phyloP scores from a whole-genome alignment of 352 stramenopile genomes.

The Pythium scleroteichum region DNA sequence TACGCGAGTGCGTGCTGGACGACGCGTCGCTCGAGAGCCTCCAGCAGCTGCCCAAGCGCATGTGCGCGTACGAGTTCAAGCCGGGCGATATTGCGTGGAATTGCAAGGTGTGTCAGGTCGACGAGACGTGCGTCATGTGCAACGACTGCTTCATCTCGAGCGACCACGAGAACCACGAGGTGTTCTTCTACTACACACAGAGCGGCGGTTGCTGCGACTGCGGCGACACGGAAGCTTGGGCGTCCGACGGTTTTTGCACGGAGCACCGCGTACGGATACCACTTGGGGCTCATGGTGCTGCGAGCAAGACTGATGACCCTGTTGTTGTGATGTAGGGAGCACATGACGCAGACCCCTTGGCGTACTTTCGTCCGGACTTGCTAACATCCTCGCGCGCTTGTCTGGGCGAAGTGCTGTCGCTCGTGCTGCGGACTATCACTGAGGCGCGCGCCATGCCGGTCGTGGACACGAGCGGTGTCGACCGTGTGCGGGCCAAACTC shows the following conservation, averaged over 20 bases:
- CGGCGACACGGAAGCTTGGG: slow-evolving; percentile 96
- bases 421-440: slow-evolving; percentile 64
- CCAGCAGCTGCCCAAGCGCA: slow-evolving; percentile 65
- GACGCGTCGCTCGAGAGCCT: slow-evolving; percentile 56
- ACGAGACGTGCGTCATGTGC: slow-evolving; percentile 96
- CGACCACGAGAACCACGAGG: slow-evolving; percentile 93
- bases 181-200: slow-evolving; percentile 94
- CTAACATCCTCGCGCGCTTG: slow-evolving; percentile 61
- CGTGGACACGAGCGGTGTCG: slow-evolving; percentile 50
- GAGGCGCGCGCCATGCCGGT: slow-evolving; percentile 63
- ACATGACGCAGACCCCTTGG: slow-evolving; percentile 70
- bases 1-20: slow-evolving; percentile 65
- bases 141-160: slow-evolving; percentile 96
- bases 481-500: slow-evolving; percentile 38
- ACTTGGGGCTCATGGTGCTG: no score
- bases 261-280: slow-evolving; percentile 74
- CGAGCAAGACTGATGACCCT: slow-evolving; percentile 1
- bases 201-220: slow-evolving; percentile 98
- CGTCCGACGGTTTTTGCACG: slow-evolving; percentile 93
- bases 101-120: slow-evolving; percentile 92
- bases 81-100: slow-evolving; percentile 98
- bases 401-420: slow-evolving; percentile 64
- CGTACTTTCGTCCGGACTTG: slow-evolving; percentile 52
- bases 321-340: slow-evolving; percentile 36
- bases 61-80: slow-evolving; percentile 94